These are phyloP conservation scores for Apiospora kogelbergensis DNA, from an alignment of 2,329 filamentous ascomycete species.

Conservation along the genomic window DNA sequence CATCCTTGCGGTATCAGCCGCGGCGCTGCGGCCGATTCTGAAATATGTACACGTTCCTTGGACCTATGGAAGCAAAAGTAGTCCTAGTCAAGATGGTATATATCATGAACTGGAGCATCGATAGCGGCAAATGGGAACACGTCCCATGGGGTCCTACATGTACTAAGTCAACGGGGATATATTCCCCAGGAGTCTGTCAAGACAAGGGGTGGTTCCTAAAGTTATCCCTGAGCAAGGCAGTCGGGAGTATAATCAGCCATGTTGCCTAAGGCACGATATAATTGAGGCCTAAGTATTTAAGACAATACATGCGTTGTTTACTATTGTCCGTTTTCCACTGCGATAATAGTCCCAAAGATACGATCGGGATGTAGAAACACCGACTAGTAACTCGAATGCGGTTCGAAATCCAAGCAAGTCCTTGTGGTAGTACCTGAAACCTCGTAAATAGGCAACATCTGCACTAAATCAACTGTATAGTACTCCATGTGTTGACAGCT, in stretches of 20 bases:
- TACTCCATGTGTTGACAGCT: not conserved
- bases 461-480: not conserved
- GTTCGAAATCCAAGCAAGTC: not conserved
- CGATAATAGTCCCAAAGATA: not conserved
- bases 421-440: too few species aligned
- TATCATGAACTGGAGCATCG: not conserved
- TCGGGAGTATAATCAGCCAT: too few species aligned
- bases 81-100: not conserved
- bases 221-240: not conserved
- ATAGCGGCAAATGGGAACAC: not conserved
- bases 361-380: not conserved
- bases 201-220: not conserved
- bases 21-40: constrained; percentile 30
- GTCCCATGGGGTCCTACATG: too few species aligned
- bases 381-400: not conserved
- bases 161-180: too few species aligned
- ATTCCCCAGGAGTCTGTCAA: too few species aligned
- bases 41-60: constrained; percentile 9
- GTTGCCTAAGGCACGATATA: not conserved
- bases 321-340: not conserved
- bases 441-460: not conserved
- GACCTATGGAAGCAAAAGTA: not conserved
- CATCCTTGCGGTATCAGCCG: constrained; percentile 30
- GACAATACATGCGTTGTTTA: too few species aligned
- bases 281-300: not conserved